These are phyloP conservation scores for Helianthus annuus DNA, from an alignment of 129 eudicot species.

Conservation along the genomic window DNA sequence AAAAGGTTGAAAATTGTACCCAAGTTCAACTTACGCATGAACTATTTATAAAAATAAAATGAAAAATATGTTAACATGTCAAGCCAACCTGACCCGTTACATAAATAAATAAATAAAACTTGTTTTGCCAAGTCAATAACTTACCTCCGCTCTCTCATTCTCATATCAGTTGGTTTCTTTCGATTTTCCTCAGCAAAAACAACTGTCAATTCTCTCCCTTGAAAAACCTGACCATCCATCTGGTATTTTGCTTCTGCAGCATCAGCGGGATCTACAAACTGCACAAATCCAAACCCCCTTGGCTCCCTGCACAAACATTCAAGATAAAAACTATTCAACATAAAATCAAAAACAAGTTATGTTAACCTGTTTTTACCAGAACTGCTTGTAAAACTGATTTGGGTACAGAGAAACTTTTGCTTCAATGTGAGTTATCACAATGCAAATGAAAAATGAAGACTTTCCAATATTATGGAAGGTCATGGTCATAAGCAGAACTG, in stretches of 20 bases:
- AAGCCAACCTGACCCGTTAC: neutral
- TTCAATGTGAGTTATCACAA: neutral
- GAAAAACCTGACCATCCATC: constrained; percentile 57
- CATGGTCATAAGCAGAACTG: constrained; percentile 53
- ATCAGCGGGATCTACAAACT: constrained; percentile 62
- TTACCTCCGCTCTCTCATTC: constrained; percentile 52
- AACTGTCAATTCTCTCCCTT: constrained; percentile 53
- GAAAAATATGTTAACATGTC: neutral
- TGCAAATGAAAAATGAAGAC: neutral
- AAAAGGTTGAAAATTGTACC: neutral
- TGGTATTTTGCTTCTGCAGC: constrained; percentile 60
- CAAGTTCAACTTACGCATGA: neutral
- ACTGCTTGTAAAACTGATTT: constrained; percentile 19
- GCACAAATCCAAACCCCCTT: constrained; percentile 81
- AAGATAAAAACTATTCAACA: neutral
- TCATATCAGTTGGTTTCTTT: constrained; percentile 63
- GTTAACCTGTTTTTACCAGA: neutral
- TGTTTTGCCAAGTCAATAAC: neutral
- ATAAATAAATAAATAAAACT: neutral
- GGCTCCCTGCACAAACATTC: constrained; percentile 49
- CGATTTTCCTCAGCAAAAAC: constrained; percentile 66
- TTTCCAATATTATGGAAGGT: constrained; percentile 35
- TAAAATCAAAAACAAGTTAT: neutral
- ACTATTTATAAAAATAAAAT: neutral
- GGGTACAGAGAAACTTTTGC: neutral